Evolutionary conservation across 2,329 filamentous ascomycete genomes (phyloP).

Genomic region (Trichoderma cornu-damae): DNA sequence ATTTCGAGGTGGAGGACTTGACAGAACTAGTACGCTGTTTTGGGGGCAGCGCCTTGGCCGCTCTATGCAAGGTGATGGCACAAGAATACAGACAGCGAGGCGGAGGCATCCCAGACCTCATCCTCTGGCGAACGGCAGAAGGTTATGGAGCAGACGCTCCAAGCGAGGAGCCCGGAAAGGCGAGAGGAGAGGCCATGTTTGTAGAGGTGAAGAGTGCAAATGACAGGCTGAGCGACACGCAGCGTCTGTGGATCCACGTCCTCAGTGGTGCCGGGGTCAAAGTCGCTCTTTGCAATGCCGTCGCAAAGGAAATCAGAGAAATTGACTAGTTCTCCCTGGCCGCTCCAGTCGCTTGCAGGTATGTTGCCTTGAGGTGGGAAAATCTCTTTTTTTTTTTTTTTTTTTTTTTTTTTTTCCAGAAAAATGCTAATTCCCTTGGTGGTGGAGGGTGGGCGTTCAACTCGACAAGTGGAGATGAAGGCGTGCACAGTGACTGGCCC

Average conservation of each 20-base stretch:
- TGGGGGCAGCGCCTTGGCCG: constrained; percentile 70
- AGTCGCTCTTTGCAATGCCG: constrained; percentile 72
- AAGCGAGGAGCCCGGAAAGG: constrained; percentile 30
- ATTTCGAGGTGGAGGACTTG: constrained; percentile 73
- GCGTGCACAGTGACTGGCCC: constrained; percentile 10
- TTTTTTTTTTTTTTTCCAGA: no score
- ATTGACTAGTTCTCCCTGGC: constrained; percentile 31
- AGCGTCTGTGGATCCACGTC: constrained; percentile 95
- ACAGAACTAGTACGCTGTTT: constrained; percentile 75
- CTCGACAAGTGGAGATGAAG: constrained; percentile 10
- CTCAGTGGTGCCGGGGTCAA: constrained; percentile 76
- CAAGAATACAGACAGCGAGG: constrained; percentile 88
- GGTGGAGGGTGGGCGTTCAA: constrained; percentile 7
- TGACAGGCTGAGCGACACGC: constrained; percentile 91
- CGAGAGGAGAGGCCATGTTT: constrained; percentile 64
- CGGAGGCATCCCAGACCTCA: constrained; percentile 85
- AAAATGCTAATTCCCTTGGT: constrained; percentile 4
- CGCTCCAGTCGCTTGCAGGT: background rate
- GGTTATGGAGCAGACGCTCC: constrained; percentile 21
- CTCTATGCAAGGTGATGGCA: constrained; percentile 87
- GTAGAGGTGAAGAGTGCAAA: constrained; percentile 78
- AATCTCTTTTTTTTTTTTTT: no score
- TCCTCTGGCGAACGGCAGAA: constrained; percentile 64
- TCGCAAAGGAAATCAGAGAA: constrained; percentile 48
- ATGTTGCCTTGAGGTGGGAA: constrained; percentile 3